Evolutionary conservation across 2,329 filamentous ascomycete species (phyloP).

Genomic region (Aspergillus tubingensis): DNA sequence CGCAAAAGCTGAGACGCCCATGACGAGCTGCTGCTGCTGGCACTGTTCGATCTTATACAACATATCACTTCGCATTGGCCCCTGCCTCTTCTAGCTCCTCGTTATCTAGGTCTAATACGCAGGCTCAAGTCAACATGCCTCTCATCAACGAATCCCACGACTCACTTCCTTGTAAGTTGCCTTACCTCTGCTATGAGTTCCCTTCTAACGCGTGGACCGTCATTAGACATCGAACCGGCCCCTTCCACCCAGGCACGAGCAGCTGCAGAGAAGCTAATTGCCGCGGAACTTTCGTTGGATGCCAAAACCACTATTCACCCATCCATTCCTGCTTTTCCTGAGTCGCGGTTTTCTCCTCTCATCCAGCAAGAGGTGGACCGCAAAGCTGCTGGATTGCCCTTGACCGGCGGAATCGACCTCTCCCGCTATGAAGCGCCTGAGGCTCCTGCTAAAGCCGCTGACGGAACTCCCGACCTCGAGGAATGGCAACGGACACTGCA

Average conservation of each 20-base stretch:
- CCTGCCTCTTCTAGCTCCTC: not conserved
- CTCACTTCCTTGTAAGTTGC: conserved; percentile 74
- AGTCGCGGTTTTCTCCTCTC: conserved; percentile 64
- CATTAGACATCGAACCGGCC: conserved; percentile 75
- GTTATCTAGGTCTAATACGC: not conserved
- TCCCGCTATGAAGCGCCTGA: conserved; percentile 80
- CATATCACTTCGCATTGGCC: not conserved
- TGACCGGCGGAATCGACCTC: conserved; percentile 68
- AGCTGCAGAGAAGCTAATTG: conserved; percentile 69
- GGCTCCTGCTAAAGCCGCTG: conserved; percentile 47
- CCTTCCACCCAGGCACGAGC: conserved; percentile 63
- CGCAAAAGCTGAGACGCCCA: conserved; percentile 3
- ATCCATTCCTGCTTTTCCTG: conserved; percentile 56
- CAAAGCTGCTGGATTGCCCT: conserved; percentile 60
- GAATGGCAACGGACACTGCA: conserved; percentile 56
- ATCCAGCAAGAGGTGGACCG: conserved; percentile 69
- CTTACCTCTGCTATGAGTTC: not conserved
- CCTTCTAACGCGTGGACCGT: conserved; percentile 15
- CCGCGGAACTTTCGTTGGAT: conserved; percentile 61
- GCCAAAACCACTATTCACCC: conserved; percentile 57
- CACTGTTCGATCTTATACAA: not conserved
- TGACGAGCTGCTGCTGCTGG: not conserved
- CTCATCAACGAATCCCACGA: conserved; percentile 72
- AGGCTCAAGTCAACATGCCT: conserved; percentile 55
- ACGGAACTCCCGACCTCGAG: conserved; percentile 36